Base-by-base conservation (phyloP, 2,329 filamentous ascomycete genomes). In the Botrytis medusae region DNA sequence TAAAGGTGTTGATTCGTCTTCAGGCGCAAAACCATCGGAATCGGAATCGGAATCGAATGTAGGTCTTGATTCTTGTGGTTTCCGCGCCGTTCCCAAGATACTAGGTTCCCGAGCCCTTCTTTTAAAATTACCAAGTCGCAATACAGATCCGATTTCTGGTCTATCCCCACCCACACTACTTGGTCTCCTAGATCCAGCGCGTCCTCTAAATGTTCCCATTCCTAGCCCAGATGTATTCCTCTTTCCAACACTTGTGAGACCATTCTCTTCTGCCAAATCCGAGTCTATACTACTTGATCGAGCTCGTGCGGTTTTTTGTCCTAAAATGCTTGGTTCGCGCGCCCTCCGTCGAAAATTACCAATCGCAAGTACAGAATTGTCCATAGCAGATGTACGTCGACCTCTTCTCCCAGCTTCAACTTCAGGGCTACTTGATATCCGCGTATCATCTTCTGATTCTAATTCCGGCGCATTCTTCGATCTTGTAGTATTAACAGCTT, bases 1-100 rank as follows among this genome's bases (percentile, higher is more conserved):
- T 40, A 91, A 78, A 5, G 91, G 91, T 10, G 91, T 93, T 25
- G 90, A 91, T 82, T 92, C 90, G 42, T 89, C 90, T 73, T 92
- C 90, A 0, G 86, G 91, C 69, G 84, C 86, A 78, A 89, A 91
- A 76, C 87, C 86, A 34, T 87, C 85, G 46, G 79, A 79, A 20
- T 79, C 77, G 73, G 87, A 85, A 42, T 87, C 84, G 6, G 78
- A 76, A 54, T 76, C 75, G 46, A 75, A 85, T 37, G 86, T 84
- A 18, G 74, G 48, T 84, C 82, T 46, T 77, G 78, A 46, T 82
- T 82, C 42, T 79, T 80, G 73, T 79, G 76, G 69, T 79, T 74
- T 81, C 80, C 44, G 80, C 16, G 74, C 77, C 32, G 79, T 80
- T 69, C 87, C 86, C 60, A 91, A 80, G 72, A 91, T 90, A 79